A percentile compares a stretch with the other conserved stretches of the same genome.
phyloP scores from a whole-genome alignment of 176 grass and related monocot genomes.

The Ensete ventricosum region DNA sequence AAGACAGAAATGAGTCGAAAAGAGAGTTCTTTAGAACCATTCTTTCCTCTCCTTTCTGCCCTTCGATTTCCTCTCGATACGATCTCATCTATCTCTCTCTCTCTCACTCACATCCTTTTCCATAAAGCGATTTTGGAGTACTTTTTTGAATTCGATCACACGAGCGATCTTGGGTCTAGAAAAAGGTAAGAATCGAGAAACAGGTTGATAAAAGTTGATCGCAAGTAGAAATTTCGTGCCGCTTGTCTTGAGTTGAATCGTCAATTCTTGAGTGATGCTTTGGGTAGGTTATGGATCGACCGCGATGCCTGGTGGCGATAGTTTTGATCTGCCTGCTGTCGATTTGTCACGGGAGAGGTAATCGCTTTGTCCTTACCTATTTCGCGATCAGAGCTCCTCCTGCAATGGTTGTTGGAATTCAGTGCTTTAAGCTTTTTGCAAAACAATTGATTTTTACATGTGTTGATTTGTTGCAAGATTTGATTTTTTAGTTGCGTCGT shows the following conservation, averaged over 20 bases:
- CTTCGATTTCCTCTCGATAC: too few relatives aligned
- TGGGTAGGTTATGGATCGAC: constrained; percentile 32
- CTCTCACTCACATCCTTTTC: background rate
- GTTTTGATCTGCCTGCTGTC: constrained; percentile 37
- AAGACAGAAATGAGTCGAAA: too few relatives aligned
- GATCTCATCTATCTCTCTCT: too few relatives aligned
- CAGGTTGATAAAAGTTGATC: background rate
- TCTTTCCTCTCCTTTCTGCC: too few relatives aligned
- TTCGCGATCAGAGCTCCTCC: background rate
- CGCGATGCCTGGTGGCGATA: constrained; percentile 27
- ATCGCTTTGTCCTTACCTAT: background rate
- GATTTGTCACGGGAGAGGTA: constrained; percentile 49
- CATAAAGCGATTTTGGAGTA: background rate
- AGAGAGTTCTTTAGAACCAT: too few relatives aligned
- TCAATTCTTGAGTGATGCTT: background rate
- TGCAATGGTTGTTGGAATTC: background rate
- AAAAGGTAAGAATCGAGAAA: too few relatives aligned
- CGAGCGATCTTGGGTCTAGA: background rate
- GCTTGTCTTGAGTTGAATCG: too few relatives aligned
- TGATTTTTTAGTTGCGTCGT: background rate
- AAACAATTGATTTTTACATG: background rate
- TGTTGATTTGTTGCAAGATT: background rate
- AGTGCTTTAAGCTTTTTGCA: background rate
- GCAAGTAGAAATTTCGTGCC: too few relatives aligned
- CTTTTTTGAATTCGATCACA: background rate